Conservation (phyloP, 2,329 filamentous ascomycete species). For the Geosmithia morbida region DNA sequence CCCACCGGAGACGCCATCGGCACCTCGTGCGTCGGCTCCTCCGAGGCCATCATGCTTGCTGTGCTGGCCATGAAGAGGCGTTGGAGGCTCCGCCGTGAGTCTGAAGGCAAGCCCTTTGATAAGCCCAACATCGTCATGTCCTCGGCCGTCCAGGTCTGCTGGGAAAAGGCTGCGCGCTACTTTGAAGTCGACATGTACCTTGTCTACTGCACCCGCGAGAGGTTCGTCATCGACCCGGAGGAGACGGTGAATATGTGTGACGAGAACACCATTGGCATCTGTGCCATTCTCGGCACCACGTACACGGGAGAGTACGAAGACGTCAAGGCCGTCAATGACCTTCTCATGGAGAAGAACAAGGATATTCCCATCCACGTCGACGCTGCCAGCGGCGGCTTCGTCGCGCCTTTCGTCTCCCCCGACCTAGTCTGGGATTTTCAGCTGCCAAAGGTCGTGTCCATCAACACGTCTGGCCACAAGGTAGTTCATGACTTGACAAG, state of each 20-base stretch:
- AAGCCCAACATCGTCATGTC: conserved; percentile 92
- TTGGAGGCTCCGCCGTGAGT: conserved; percentile 78
- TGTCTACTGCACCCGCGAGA: conserved; percentile 45
- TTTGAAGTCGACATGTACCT: conserved; percentile 89
- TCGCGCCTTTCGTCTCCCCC: conserved; percentile 79
- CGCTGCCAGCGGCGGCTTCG: conserved; percentile 83
- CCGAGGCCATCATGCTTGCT: conserved; percentile 73
- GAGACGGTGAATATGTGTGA: conserved; percentile 46
- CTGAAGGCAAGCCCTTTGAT: conserved; percentile 66
- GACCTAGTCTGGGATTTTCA: conserved; percentile 86
- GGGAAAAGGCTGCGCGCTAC: conserved; percentile 84
- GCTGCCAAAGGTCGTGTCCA: conserved; percentile 75
- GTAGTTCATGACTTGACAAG: conserved; percentile 13
- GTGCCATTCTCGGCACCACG: conserved; percentile 78
- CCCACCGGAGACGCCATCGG: conserved; percentile 62
- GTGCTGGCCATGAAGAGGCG: conserved; percentile 89
- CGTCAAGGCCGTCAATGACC: conserved; percentile 79
- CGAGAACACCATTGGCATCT: conserved; percentile 78
- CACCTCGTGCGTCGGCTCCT: conserved; percentile 79
- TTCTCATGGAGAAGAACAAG: conserved; percentile 59
- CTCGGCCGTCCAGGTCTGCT: conserved; percentile 90
- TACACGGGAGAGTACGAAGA: conserved; percentile 97
- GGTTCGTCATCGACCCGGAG: conserved; percentile 49
- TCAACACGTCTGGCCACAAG: conserved; percentile 93
- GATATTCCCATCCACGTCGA: conserved; percentile 89